Base-by-base conservation (phyloP, 495 filamentous ascomycete species). In the Podospora sp. region DNA sequence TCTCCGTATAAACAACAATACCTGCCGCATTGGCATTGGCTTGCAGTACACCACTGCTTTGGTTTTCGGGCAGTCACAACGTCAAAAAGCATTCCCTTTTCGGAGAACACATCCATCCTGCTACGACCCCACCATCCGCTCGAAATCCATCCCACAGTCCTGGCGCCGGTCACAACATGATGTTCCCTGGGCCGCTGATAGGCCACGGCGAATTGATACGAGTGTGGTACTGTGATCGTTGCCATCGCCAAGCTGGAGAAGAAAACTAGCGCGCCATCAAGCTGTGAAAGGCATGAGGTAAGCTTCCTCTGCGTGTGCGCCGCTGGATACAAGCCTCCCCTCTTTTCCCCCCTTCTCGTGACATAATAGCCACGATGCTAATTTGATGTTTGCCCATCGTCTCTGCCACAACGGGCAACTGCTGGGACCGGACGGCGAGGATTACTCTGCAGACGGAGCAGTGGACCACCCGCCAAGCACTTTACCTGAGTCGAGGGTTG, bases 331-430 rank as follows among this genome's bases (percentile, higher is more conserved):
- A 57, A 33, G 33, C 60, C 60, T 46, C 36, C 60, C 22, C 29
- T 25, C 60, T 46, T 21, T 21, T n/a, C 52, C 22, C 8, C 62
- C 7, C n/a, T 49, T 4, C 35, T 18, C 36, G 33, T 64, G 62
- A 64, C 58, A 24, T 64, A 57, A 65, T 65, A 46, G 27, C 63
- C 52, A 65, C 55, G 51, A 27, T 35, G 18, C 50, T 53, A 26
- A n/a, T 29, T 33, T 26, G 50, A 46, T 24, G n/a, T 35, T 50
- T 46, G 21, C 9, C 26, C 20, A 2, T 11, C 12, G 33, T 11
- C 11, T 24, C 25, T 26, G 21, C 40, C 27, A 25, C 27, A 65
- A 63, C 16, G 25, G 22, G 56, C 24, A 33, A 20, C 24, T 22
- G 56, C 56, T 25, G 33, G 26, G 56, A 1, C n/a, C n/a, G 2